Evolutionary conservation across 352 stramenopile genomes (phyloP), one percentile per base, ranked within the genome.

Genomic region (Pythium pectinolyticum): DNA sequence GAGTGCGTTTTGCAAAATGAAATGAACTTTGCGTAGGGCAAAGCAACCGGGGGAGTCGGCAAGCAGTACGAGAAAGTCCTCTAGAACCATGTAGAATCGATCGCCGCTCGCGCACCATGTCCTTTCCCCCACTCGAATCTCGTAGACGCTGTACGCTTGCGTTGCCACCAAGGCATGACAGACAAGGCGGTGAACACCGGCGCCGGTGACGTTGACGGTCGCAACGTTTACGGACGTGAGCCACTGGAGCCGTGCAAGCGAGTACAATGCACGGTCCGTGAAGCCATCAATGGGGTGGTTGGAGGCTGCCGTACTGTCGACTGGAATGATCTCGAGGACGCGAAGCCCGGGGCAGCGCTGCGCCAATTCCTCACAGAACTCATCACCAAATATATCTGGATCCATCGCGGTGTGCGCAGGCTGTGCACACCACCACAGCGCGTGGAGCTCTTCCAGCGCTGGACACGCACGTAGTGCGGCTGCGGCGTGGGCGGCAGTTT

Each of bases 331-430:
- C 1, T 34, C 27, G 28, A 51, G 31, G 11, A 30, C 31, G 19
- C 27, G 15, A n/a, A 63, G 46, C n/a, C 22, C 32, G 2, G 56
- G 56, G 24, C 56, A 63, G 34, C 28, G 41, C 43, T 28, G 20
- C 30, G 32, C 45, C 14, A 63, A 25, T 19, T n/a, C 17, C 32
- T 56, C 28, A 25, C 45, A 57, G 34, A 63, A 63, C 20, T 20
- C 34, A 19, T 63, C 56, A 9, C 45, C 45, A 40, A 63, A 47
- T 0, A 56, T 25, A 2, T 49, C 56, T 37, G 31, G 46, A 24
- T 41, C 24, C n/a, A 57, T 25, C 9, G 20, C 30, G 20, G 22
- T 25, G 0, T 31, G 11, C 0, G 50, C 8, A 12, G 28, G 48
- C 32, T 40, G 31, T 43, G n/a, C n/a, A n/a, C n/a, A n/a, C n/a